Base-by-base conservation (phyloP, 176 grass and related monocot genomes). In the Oryza punctata region DNA sequence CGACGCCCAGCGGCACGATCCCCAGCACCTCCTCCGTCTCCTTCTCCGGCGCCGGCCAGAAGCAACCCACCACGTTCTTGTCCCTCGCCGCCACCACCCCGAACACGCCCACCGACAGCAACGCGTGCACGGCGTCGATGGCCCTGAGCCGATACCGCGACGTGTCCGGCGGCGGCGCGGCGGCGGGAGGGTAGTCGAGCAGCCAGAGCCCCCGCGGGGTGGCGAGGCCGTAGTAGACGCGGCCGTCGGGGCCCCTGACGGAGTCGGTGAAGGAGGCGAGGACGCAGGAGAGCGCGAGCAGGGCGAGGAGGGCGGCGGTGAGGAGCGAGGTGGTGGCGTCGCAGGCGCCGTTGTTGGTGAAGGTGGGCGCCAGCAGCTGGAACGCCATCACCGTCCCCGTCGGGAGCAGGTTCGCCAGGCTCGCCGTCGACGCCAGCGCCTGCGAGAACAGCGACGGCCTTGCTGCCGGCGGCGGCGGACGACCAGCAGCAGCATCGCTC, bases 331-430 rank as follows among this genome's bases (percentile, higher is more conserved):
- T 91, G 10, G 80, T 77, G 3, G 68, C 78, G 85, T 97, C 95
- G 88, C 95, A 97, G 15, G 84, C 52, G 70, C 95, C 95, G 75
- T 94, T 88, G 86, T 89, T 84, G 70, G 95, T 97, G 88, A 97
- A 94, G 70, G 88, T 82, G 0, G 95, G 92, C 3, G 90, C 78
- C 3, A 97, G 88, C 6, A 97, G 88, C 70, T 93, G 93, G 87
- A 97, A 97, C 18, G 92, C 95, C 12, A 97, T 90, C 9, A 97
- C 88, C 0, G 92, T 97, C 21, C 95, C 95, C 12, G 95, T 94
- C 0, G 92, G 95, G 3, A 97, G 90, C 5, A 94, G 92, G 78
- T 97, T 97, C 0, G 92, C 95, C 1, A 97, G 70, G 77, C 82
- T 69, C 12, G 95, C 92, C 3, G 92, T 94, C 7, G 68, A 78